Evolutionary conservation across 495 filamentous ascomycete species (phyloP).

Genomic region (Cetradonia linearis): DNA sequence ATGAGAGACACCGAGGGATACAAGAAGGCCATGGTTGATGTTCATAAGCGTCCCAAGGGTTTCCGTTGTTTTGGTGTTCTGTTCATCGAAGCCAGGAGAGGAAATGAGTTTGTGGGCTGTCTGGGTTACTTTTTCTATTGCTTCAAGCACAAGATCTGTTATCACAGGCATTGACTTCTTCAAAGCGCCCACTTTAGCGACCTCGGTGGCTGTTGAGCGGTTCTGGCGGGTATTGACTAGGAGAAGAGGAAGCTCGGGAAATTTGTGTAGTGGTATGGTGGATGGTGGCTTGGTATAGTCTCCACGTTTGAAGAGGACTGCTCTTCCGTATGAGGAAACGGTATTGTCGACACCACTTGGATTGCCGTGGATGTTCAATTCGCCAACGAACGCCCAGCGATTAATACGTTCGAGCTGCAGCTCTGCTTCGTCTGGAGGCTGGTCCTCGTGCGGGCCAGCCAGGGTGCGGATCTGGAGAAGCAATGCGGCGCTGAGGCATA

Average conservation of each 20-base stretch:
- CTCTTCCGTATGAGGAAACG: slow-evolving; percentile 85
- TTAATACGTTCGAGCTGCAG: slow-evolving; percentile 89
- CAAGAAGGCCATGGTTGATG: slow-evolving; percentile 85
- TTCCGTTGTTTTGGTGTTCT: slow-evolving; percentile 47
- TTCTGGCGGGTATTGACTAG: slow-evolving; percentile 78
- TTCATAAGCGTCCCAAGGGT: slow-evolving; percentile 77
- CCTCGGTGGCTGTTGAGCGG: slow-evolving; percentile 72
- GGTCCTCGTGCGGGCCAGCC: slow-evolving; percentile 78
- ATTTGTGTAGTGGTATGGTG: slow-evolving; percentile 69
- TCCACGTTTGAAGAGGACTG: slow-evolving; percentile 73
- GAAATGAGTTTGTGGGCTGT: slow-evolving; percentile 63
- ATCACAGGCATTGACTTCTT: slow-evolving; percentile 59
- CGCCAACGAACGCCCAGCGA: slow-evolving; percentile 91
- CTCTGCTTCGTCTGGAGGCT: slow-evolving; percentile 68
- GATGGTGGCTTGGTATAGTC: slow-evolving; percentile 68
- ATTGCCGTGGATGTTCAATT: slow-evolving; percentile 94
- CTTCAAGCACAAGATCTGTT: slow-evolving; percentile 65
- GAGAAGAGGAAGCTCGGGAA: slow-evolving; percentile 81
- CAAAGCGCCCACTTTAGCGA: slow-evolving; percentile 72
- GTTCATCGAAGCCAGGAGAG: slow-evolving; percentile 49
- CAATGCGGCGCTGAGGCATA: slow-evolving; percentile 79
- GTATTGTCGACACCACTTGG: slow-evolving; percentile 97
- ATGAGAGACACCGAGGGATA: slow-evolving; percentile 84
- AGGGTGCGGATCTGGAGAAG: slow-evolving; percentile 81
- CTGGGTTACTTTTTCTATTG: slow-evolving; percentile 70